Evolutionary conservation across 2,329 filamentous ascomycete species (phyloP).

Genomic region (Dactylellina sp.): DNA sequence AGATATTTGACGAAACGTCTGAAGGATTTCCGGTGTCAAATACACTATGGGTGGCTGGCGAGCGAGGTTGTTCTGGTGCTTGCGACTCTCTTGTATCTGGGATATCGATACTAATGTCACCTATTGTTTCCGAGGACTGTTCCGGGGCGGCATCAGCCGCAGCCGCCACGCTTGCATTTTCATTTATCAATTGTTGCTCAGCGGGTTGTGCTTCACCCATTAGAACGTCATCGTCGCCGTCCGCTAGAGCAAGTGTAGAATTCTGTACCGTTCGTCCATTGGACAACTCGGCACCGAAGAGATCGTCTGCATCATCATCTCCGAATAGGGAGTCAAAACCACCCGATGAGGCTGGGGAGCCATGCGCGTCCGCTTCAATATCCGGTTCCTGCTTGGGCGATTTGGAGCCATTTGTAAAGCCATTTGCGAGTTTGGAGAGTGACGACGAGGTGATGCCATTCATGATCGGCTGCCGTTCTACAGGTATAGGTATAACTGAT

Average conservation of each 20-base stretch:
- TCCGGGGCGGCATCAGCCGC: slow-evolving; percentile 50
- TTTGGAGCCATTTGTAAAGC: slow-evolving; percentile 56
- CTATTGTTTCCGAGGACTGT: slow-evolving; percentile 63
- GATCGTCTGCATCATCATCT: slow-evolving; percentile 74
- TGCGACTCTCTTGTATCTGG: slow-evolving; percentile 53
- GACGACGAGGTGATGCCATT: slow-evolving; percentile 67
- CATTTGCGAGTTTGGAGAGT: slow-evolving; percentile 59
- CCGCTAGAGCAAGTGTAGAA: slow-evolving; percentile 57
- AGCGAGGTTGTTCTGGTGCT: slow-evolving; percentile 55
- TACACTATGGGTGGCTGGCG: slow-evolving; percentile 64
- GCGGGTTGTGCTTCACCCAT: slow-evolving; percentile 51
- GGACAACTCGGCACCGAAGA: slow-evolving; percentile 80
- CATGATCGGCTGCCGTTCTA: slow-evolving; percentile 69
- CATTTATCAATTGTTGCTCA: slow-evolving; percentile 53
- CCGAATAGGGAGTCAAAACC: slow-evolving; percentile 84
- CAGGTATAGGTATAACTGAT: slow-evolving; percentile 76
- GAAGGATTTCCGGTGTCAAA: slow-evolving; percentile 63
- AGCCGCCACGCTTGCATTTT: slow-evolving; percentile 43
- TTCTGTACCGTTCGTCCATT: slow-evolving; percentile 66
- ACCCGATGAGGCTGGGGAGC: slow-evolving; percentile 58
- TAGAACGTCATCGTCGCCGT: slow-evolving; percentile 63
- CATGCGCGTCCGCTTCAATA: slow-evolving; percentile 59
- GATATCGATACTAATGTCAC: slow-evolving; percentile 64
- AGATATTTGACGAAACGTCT: slow-evolving; percentile 76
- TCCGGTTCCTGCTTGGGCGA: slow-evolving; percentile 49